A percentile compares a stretch with the other conserved stretches of the same genome.
These are phyloP conservation scores for Verticillium alfalfae DNA, from an alignment of 2,329 filamentous ascomycete genomes.

Conservation along the genomic window DNA sequence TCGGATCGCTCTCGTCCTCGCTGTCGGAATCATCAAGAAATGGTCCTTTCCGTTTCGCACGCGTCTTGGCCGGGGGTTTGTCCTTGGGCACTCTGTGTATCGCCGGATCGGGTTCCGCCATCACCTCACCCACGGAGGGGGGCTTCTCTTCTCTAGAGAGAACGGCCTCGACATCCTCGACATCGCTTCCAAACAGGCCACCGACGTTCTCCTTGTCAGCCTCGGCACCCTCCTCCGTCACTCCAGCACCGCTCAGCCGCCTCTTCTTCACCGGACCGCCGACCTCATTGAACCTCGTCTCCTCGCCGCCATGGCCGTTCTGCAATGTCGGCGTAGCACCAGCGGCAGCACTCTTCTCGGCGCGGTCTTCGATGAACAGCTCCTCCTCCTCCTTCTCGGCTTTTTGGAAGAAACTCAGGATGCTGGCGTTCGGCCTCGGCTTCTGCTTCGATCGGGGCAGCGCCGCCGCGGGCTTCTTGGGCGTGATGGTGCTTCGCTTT, in stretches of 20 bases:
- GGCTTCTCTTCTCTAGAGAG: background rate
- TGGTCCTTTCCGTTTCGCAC: conserved; percentile 41
- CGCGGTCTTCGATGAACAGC: conserved; percentile 41
- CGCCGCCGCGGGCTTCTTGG: conserved; percentile 7
- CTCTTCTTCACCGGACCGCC: conserved; percentile 31
- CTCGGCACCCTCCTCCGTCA: conserved; percentile 1
- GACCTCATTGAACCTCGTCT: conserved; percentile 25
- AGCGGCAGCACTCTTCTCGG: background rate
- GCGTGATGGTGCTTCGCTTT: conserved; percentile 9
- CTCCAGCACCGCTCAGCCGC: conserved; percentile 26
- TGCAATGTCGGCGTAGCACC: too few species aligned
- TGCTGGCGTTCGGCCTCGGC: conserved; percentile 54
- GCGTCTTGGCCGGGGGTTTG: conserved; percentile 7
- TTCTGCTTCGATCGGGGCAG: conserved; percentile 24
- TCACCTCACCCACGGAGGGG: background rate
- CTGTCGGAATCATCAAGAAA: conserved; percentile 68
- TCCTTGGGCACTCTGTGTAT: background rate
- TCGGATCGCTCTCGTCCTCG: conserved; percentile 29
- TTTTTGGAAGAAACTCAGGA: conserved; percentile 72
- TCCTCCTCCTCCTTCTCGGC: conserved; percentile 52
- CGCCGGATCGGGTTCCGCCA: background rate
- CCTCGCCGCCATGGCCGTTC: conserved; percentile 1
- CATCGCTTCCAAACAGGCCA: background rate
- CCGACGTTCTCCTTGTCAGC: background rate
- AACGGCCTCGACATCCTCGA: background rate